A percentile compares a stretch with the other conserved stretches of the same genome.
phyloP scores from a whole-genome alignment of 2,329 filamentous ascomycete genomes.

The Colletotrichum sp. region DNA sequence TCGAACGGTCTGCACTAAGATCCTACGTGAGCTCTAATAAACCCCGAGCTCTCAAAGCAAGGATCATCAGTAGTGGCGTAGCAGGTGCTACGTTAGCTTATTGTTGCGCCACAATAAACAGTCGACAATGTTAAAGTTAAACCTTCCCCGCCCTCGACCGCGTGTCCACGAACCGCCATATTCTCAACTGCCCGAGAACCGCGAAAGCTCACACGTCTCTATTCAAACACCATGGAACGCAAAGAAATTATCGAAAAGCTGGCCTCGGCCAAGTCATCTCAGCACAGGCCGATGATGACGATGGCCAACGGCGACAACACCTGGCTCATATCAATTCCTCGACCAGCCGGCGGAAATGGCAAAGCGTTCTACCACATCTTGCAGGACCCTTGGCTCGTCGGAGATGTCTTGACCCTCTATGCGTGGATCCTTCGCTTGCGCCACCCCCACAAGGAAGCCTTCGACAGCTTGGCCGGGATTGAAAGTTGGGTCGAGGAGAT shows the following conservation, averaged over 20 bases:
- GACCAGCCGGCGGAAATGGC: slow-evolving; percentile 23
- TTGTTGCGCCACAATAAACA: not conserved
- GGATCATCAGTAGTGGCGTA: not conserved
- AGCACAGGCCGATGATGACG: slow-evolving; percentile 29
- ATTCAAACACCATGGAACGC: not conserved
- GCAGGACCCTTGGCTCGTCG: slow-evolving; percentile 37
- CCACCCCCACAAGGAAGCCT: not conserved
- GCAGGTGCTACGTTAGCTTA: not conserved
- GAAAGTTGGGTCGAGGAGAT: not conserved
- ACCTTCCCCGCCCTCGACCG: not conserved
- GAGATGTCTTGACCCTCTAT: not conserved
- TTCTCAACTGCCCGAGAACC: not conserved
- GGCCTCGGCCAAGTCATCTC: not conserved
- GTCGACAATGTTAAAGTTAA: not conserved
- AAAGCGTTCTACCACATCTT: slow-evolving; percentile 35
- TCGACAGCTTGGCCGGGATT: not conserved
- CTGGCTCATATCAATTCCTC: slow-evolving; percentile 38
- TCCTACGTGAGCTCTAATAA: not conserved
- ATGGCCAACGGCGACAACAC: slow-evolving; percentile 38
- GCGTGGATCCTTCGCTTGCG: not conserved
- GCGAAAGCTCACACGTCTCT: accelerated
- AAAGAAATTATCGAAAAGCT: not conserved
- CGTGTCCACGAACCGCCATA: not conserved
- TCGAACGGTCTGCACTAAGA: not conserved
- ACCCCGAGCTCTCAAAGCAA: not conserved